Percentiles rank a stretch among this genome's conserved stretches.
Conservation (phyloP, 305 asterid genomes). For the Ajuga reptans region DNA sequence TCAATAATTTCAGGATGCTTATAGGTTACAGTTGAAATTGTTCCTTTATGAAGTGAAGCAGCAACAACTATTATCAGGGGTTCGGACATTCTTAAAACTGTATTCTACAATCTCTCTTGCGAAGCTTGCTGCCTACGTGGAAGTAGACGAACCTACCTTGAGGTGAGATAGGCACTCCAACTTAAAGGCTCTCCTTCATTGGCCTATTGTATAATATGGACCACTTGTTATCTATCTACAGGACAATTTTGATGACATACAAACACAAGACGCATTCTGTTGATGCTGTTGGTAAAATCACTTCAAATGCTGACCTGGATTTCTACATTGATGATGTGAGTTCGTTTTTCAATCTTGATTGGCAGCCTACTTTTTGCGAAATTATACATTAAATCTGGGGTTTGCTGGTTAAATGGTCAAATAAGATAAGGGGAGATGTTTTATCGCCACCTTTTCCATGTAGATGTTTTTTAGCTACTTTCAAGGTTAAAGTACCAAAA, state of each 20-base stretch:
- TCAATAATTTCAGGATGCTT: constrained; percentile 31
- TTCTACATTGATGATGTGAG: constrained; percentile 84
- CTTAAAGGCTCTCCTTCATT: background rate
- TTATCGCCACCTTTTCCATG: too few species aligned
- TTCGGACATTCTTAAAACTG: constrained; percentile 72
- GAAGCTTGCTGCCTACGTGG: constrained; percentile 74
- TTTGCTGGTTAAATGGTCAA: too few species aligned
- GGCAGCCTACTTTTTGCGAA: background rate
- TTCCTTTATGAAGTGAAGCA: constrained; percentile 90
- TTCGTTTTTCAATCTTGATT: background rate
- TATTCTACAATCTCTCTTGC: constrained; percentile 76
- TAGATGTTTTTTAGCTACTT: too few species aligned
- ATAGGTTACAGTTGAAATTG: constrained; percentile 69
- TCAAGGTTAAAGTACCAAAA: too few species aligned
- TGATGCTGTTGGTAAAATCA: constrained; percentile 58
- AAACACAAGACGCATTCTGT: constrained; percentile 93
- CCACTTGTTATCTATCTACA: constrained; percentile 21
- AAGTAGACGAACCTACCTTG: constrained; percentile 78
- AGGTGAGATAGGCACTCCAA: constrained; percentile 37
- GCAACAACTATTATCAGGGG: constrained; percentile 70
- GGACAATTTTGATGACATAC: constrained; percentile 60
- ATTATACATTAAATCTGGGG: background rate
- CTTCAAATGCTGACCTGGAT: constrained; percentile 73
- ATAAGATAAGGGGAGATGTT: too few species aligned
- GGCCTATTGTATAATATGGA: background rate